Evolutionary conservation across 2,329 filamentous ascomycete species (phyloP).

Genomic region (Phialophora tarda): DNA sequence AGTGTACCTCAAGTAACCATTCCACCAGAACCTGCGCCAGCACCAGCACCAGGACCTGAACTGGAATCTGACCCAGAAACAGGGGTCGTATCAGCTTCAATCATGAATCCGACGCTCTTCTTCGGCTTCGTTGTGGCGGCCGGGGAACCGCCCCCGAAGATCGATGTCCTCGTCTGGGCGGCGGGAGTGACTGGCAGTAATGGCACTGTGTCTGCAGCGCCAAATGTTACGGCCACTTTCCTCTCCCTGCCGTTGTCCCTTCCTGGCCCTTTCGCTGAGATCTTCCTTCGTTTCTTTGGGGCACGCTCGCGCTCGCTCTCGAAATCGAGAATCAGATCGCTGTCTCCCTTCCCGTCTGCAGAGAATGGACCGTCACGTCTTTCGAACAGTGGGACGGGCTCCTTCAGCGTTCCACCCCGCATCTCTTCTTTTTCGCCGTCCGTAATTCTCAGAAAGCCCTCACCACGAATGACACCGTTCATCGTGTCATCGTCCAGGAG

Average conservation of each 20-base stretch:
- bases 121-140: slow-evolving; percentile 14
- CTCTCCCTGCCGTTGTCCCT: slow-evolving; percentile 4
- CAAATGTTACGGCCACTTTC: not conserved
- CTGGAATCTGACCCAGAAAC: not conserved
- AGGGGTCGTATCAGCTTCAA: not conserved
- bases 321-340: slow-evolving; percentile 22
- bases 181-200: not conserved
- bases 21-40: not conserved
- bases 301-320: slow-evolving; percentile 15
- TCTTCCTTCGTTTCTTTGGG: slow-evolving; percentile 20
- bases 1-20: not conserved
- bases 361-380: slow-evolving; percentile 13
- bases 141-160: slow-evolving; percentile 8
- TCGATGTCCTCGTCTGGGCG: slow-evolving; percentile 1
- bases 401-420: slow-evolving; percentile 24
- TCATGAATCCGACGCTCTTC: slow-evolving; percentile 27
- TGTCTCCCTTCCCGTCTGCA: slow-evolving; percentile 8
- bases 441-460: slow-evolving; percentile 54
- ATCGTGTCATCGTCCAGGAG: slow-evolving; percentile 65
- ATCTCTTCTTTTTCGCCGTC: slow-evolving; percentile 41
- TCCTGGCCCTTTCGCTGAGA: not conserved
- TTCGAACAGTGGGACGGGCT: slow-evolving; percentile 29
- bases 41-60: not conserved
- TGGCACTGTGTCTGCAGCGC: not conserved
- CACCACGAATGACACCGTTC: slow-evolving; percentile 63